Evolutionary conservation across 2,329 filamentous ascomycete species (phyloP), one percentile per base, ranked within the genome.

Genomic region (Pseudocercospora cruenta): DNA sequence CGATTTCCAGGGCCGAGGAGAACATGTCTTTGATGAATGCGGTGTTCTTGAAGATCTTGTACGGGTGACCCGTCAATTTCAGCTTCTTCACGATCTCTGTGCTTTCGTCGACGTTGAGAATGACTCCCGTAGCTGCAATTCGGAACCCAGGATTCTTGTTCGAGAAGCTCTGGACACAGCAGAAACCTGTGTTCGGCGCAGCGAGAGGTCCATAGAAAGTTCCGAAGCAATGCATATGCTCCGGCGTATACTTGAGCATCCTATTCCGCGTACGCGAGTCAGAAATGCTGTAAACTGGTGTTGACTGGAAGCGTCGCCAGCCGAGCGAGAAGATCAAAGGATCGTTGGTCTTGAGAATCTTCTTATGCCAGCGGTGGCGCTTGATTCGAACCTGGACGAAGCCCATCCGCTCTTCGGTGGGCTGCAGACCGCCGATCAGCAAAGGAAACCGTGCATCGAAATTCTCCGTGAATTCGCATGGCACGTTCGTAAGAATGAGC

Each of bases 21-120:
- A 99, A 99, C 95, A 99, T 99, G 81, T 96, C 93, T 80, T 95
- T 96, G 82, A 99, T 93, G 78, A 99, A 99, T 45, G 95, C 94
- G 0, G 95, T 99, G 83, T 99, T 99, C 81, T 97, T 97, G 88
- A 96, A 98, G 80, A 98, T 96, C 82, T 98, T 98, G 86, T 95
- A 96, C 1, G 95, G 94, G 57, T 88, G 86, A 67, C 95, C 95
- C 0, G 93, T 97, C 58, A 99, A 87, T 80, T 99, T 99, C 76
- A 99, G 89, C 85, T 99, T 99, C 87, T 99, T 99, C 79, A 99
- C 95, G 71, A 99, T 98, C 78, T 99, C 95, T 2, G 92, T 94
- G 47, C 91, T 92, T 81, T 98, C 94, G 77, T 99, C 95, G 21
- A 99, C 95, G 75, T 90, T 94, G 70, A 98, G 83, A 4, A 99